Percentiles rank a stretch among this genome's conserved stretches.
phyloP scores from a whole-genome alignment of 2,329 filamentous ascomycete species.

The Dactylella cylindrospora region DNA sequence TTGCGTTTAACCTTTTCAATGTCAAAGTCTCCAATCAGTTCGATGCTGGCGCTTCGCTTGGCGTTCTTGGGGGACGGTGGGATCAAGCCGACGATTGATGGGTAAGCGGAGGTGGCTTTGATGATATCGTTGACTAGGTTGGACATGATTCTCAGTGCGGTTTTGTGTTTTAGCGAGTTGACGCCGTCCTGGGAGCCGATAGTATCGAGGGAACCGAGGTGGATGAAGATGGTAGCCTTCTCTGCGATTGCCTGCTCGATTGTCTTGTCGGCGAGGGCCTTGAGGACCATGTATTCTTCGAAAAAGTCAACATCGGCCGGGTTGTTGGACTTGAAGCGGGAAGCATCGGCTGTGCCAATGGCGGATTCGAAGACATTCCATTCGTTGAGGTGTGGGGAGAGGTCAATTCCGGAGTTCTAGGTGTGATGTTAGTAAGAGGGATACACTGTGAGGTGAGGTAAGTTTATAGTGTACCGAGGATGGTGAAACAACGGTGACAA shows the following conservation, averaged over 20 bases:
- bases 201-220: conserved; percentile 37
- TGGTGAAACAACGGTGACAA: conserved; percentile 34
- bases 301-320: conserved; percentile 27
- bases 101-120: conserved; percentile 19
- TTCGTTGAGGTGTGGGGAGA: conserved; percentile 21
- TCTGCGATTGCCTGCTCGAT: conserved; percentile 35
- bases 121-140: conserved; percentile 15
- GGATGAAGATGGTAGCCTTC: conserved; percentile 36
- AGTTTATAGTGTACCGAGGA: conserved; percentile 14
- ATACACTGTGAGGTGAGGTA: not conserved
- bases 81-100: conserved; percentile 33
- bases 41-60: conserved; percentile 19
- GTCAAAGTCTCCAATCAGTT: conserved; percentile 25
- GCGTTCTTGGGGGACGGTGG: conserved; percentile 21
- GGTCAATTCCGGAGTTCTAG: conserved; percentile 22
- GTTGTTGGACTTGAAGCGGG: conserved; percentile 25
- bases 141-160: conserved; percentile 28
- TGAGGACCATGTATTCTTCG: conserved; percentile 45
- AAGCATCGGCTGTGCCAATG: conserved; percentile 31
- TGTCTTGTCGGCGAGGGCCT: conserved; percentile 35
- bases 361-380: conserved; percentile 36
- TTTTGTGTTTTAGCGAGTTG: conserved; percentile 38
- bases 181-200: conserved; percentile 37
- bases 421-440: not conserved
- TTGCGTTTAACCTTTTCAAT: conserved; percentile 34